phyloP scores from a whole-genome alignment of 768 basidiomycete species.

The Lactarius tabidus region DNA sequence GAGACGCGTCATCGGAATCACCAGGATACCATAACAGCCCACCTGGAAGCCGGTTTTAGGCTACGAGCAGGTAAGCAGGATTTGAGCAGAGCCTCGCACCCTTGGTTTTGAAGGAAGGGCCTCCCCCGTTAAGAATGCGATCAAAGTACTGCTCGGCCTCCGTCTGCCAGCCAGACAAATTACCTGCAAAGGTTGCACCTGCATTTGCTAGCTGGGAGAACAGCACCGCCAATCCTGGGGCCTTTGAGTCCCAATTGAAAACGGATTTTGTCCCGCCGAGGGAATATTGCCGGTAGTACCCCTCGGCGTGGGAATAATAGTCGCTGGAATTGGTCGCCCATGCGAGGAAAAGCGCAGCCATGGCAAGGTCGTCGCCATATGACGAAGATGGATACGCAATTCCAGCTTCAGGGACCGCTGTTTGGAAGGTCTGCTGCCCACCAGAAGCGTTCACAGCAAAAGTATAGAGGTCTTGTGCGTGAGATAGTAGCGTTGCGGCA shows the following conservation, averaged over 20 bases:
- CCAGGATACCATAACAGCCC: slow-evolving; percentile 80
- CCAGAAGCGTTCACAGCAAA: slow-evolving; percentile 69
- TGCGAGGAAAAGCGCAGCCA: slow-evolving; percentile 75
- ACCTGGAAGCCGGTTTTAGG: slow-evolving; percentile 40
- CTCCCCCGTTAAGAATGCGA: slow-evolving; percentile 53
- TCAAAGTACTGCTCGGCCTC: slow-evolving; percentile 79
- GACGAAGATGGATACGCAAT: slow-evolving; percentile 67
- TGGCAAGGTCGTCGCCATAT: slow-evolving; percentile 68
- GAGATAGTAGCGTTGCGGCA: slow-evolving; percentile 60
- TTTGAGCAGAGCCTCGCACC: slow-evolving; percentile 43
- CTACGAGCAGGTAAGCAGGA: neutral
- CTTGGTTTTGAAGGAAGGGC: slow-evolving; percentile 53
- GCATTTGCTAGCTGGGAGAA: slow-evolving; percentile 69
- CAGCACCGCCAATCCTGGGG: slow-evolving; percentile 69
- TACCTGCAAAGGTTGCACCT: slow-evolving; percentile 45
- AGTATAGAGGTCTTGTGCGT: slow-evolving; percentile 69
- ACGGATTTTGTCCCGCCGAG: slow-evolving; percentile 51
- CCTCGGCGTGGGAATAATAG: slow-evolving; percentile 59
- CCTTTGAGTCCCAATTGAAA: slow-evolving; percentile 89
- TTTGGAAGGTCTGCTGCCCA: slow-evolving; percentile 61
- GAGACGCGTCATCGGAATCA: slow-evolving; percentile 72
- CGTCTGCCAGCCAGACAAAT: slow-evolving; percentile 61
- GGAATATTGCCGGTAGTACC: slow-evolving; percentile 53
- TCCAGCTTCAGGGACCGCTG: slow-evolving; percentile 59
- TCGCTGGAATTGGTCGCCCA: slow-evolving; percentile 60